Conservation (phyloP, 345 rosid genomes). For the Conringia planisiliqua region DNA sequence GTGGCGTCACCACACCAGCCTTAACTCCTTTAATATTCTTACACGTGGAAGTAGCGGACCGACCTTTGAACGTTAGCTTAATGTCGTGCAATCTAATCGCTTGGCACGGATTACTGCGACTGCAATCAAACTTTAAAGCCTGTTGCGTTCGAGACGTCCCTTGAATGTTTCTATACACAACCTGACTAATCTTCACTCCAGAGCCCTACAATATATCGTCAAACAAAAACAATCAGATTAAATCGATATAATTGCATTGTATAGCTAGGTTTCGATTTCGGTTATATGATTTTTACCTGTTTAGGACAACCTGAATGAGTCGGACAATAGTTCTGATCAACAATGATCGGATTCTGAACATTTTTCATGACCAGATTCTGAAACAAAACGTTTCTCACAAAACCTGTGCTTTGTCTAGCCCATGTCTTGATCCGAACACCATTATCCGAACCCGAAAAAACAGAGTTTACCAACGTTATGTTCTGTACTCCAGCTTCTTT, state of each 20-base stretch:
- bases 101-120: constrained; percentile 48
- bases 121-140: constrained; percentile 61
- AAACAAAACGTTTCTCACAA: constrained; percentile 40
- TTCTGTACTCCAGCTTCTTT: constrained; percentile 37
- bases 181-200: constrained; percentile 57
- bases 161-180: constrained; percentile 59
- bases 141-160: constrained; percentile 58
- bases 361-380: constrained; percentile 35
- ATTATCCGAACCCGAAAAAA: constrained; percentile 35
- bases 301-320: constrained; percentile 38
- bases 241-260: not conserved
- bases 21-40: constrained; percentile 48
- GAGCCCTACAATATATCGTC: constrained; percentile 40
- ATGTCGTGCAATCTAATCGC: constrained; percentile 52
- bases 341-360: constrained; percentile 49
- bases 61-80: constrained; percentile 42
- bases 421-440: constrained; percentile 44
- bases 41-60: constrained; percentile 47
- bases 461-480: constrained; percentile 31
- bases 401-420: constrained; percentile 53
- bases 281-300: constrained; percentile 35
- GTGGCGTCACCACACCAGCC: constrained; percentile 41
- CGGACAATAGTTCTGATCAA: constrained; percentile 62
- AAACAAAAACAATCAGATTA: not conserved
- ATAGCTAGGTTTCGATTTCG: not conserved